These are phyloP conservation scores for Ganoderma resinaceum DNA, from an alignment of 1,284 basidiomycete genomes.

Conservation along the genomic window DNA sequence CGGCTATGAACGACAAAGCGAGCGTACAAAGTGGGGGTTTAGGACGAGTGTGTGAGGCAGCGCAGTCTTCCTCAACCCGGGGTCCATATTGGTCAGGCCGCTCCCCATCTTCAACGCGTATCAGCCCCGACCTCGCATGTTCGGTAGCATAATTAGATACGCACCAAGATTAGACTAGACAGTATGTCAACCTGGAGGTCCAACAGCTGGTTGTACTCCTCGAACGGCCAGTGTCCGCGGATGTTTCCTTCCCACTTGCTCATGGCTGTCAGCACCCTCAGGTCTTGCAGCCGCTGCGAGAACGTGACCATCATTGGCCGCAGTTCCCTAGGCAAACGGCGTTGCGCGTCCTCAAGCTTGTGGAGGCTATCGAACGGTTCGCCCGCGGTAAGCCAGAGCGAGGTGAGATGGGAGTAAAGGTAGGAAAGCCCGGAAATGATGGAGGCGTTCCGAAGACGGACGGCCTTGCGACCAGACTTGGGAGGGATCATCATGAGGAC, in stretches of 20 bases:
- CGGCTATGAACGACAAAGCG: neutral
- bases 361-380: constrained; percentile 23
- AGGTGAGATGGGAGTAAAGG: constrained; percentile 51
- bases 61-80: constrained; percentile 45
- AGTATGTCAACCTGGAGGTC: constrained; percentile 53
- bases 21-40: constrained; percentile 55
- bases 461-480: constrained; percentile 54
- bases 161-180: constrained; percentile 48
- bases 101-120: constrained; percentile 45
- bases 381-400: constrained; percentile 48
- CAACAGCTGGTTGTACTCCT: constrained; percentile 53
- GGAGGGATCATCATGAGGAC: constrained; percentile 60
- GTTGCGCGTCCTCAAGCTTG: constrained; percentile 16
- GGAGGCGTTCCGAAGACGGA: constrained; percentile 54
- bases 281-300: constrained; percentile 45
- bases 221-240: constrained; percentile 56
- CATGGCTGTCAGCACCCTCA: constrained; percentile 46
- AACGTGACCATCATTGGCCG: constrained; percentile 43
- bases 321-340: constrained; percentile 39
- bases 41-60: constrained; percentile 52
- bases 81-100: constrained; percentile 49
- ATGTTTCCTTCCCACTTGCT: constrained; percentile 57
- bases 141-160: constrained; percentile 15
- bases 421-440: constrained; percentile 47
- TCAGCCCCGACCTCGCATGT: neutral